Conservation (phyloP, 2,329 filamentous ascomycete species). For the Apiospora malaysiana region DNA sequence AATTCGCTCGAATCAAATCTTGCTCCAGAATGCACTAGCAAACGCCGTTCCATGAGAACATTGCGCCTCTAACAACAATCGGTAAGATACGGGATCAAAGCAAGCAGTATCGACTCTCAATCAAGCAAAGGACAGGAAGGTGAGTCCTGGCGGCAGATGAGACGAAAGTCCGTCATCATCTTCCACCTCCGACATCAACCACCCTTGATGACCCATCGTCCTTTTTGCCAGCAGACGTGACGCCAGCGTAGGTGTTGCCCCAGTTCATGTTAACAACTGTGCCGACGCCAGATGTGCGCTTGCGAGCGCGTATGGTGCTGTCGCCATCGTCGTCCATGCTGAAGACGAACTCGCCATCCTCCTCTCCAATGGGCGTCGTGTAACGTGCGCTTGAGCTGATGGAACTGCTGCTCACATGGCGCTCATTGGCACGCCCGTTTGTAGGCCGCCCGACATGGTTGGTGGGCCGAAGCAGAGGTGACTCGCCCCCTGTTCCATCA, state of each 20-base stretch:
- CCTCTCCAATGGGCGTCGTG: slow-evolving; percentile 69
- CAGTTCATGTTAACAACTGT: slow-evolving; percentile 34
- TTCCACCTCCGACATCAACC: slow-evolving; percentile 5
- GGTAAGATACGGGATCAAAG: neutral
- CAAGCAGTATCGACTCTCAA: neutral
- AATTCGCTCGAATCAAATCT: slow-evolving; percentile 6
- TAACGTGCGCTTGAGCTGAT: slow-evolving; percentile 64
- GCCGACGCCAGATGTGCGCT: slow-evolving; percentile 53
- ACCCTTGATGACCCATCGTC: slow-evolving; percentile 26
- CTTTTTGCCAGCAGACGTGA: slow-evolving; percentile 37
- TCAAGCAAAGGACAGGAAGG: neutral
- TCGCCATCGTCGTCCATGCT: slow-evolving; percentile 68
- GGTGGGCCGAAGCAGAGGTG: slow-evolving; percentile 57
- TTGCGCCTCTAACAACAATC: neutral
- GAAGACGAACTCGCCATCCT: slow-evolving; percentile 68
- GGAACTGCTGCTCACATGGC: slow-evolving; percentile 65
- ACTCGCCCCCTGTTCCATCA: slow-evolving; percentile 49
- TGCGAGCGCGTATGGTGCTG: slow-evolving; percentile 50
- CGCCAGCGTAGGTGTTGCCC: slow-evolving; percentile 42
- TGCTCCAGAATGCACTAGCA: slow-evolving; percentile 1
- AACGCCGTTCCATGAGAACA: neutral
- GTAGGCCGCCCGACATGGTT: slow-evolving; percentile 48
- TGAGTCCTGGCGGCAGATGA: neutral
- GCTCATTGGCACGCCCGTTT: slow-evolving; percentile 53
- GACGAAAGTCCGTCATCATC: neutral